Base-by-base conservation (phyloP, 257 asterid species). In the Linderniella brevidens region DNA sequence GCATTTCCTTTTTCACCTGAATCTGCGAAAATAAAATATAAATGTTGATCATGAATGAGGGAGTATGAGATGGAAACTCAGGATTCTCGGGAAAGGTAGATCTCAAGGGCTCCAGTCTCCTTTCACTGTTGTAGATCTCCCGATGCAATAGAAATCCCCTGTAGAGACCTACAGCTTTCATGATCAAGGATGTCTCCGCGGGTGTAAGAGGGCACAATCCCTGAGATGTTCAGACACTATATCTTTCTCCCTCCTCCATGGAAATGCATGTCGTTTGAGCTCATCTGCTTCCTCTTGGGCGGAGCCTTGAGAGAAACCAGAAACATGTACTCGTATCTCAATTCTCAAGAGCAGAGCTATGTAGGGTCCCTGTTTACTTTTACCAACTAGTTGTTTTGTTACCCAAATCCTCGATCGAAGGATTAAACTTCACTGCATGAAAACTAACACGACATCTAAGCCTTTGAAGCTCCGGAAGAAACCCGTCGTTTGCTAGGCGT, bases 281-380 rank as follows among this genome's bases (percentile, higher is more conserved):
- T 82, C 80, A 56, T 75, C 81, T 1, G 79, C 77, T 59, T 82
- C 93, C 58, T 64, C 71, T 32, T 39, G 32, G 3, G 74, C 69
- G 78, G 92, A 82, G 63, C 92, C 92, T 64, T 69, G 92, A 42
- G 93, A 75, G 61, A 92, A 82, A 50, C 93, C 93, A 0, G 93
- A 82, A 82, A 54, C 93, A 82, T 78, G 64, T 82, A 86, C 93
- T n/a, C n/a, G n/a, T n/a, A 82, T 82, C 69, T 82, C 93, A 61
- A 78, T 78, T 59, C 92, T 71, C 60, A 82, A 54, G 65, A 78
- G 93, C 70, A 82, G 58, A 9, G 81, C 82, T 58, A 82, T 56
- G 55, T 59, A 82, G 19, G 83, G 78, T 35, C 93, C 93, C 19
- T 58, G 54, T 68, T 54, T 75, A 58, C 78, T 69, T 43, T 72